phyloP scores from a whole-genome alignment of 371 early-diverging fungal genomes.

The Batkoa obscura region DNA sequence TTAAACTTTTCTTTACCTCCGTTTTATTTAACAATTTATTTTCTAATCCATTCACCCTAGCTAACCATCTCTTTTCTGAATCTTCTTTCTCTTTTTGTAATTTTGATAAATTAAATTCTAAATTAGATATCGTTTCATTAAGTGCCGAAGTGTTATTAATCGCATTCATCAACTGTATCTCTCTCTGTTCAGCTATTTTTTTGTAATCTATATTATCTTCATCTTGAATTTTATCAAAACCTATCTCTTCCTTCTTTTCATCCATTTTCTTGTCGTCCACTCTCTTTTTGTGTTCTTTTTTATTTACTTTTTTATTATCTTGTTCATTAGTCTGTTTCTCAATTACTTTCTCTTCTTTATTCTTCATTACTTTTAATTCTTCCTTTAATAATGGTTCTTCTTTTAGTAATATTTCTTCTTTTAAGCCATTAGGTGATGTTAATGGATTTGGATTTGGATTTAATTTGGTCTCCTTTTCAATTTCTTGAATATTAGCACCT shows the following conservation, averaged over 20 bases:
- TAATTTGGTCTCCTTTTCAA: too few relatives aligned
- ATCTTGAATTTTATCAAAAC: background rate
- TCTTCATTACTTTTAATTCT: background rate
- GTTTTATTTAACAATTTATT: too few relatives aligned
- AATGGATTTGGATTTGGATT: too few relatives aligned
- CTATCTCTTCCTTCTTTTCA: background rate
- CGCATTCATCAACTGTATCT: background rate
- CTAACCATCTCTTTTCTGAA: background rate
- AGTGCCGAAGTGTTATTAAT: background rate
- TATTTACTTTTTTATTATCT: background rate
- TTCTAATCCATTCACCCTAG: background rate
- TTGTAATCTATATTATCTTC: background rate
- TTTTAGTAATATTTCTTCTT: background rate
- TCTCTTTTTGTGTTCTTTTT: background rate
- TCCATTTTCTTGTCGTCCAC: background rate
- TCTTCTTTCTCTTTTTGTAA: background rate
- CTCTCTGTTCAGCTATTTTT: slow-evolving; percentile 1
- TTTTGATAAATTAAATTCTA: background rate
- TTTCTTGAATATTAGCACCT: too few relatives aligned
- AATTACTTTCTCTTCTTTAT: background rate
- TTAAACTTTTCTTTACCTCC: too few relatives aligned
- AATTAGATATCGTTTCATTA: background rate
- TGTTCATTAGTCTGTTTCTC: background rate
- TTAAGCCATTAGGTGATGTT: too few relatives aligned
- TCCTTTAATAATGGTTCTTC: background rate